These are phyloP conservation scores for Asclepias syriaca DNA, from an alignment of 257 asterid genomes.

Conservation along the genomic window DNA sequence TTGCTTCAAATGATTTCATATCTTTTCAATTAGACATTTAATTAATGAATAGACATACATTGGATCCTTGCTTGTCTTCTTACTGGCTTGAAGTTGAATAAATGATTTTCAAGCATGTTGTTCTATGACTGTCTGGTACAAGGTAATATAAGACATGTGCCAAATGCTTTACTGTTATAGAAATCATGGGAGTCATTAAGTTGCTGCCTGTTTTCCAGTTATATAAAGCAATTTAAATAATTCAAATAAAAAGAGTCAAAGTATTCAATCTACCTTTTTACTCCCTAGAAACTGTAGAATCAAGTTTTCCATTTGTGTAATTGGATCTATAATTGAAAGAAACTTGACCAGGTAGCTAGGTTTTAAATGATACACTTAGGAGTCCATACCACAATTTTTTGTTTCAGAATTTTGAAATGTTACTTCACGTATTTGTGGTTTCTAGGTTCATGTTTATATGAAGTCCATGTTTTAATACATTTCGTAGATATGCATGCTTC, in stretches of 20 bases:
- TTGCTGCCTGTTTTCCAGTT: background rate
- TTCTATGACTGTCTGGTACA: background rate
- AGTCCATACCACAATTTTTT: background rate
- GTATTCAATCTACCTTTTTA: background rate
- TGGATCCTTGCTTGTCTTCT: background rate
- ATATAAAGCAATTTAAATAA: background rate
- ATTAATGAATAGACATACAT: background rate
- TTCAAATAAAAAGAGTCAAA: background rate
- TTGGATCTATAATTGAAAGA: slow-evolving; percentile 3
- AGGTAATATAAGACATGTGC: background rate
- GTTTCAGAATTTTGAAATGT: background rate
- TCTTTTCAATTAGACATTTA: background rate
- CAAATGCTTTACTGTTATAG: background rate
- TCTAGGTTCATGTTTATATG: background rate
- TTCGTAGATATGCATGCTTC: background rate
- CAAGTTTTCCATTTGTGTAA: background rate
- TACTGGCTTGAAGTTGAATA: background rate
- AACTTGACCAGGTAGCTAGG: background rate
- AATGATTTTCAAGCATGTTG: background rate
- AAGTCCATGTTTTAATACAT: background rate
- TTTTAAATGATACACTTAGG: background rate
- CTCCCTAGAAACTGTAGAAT: background rate
- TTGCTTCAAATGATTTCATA: background rate
- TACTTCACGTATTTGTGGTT: background rate
- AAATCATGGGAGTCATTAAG: background rate